A percentile compares a stretch with the other conserved stretches of the same genome.
Evolutionary conservation across 2,329 filamentous ascomycete genomes (phyloP).

Genomic region (Juglanconis juglandina): DNA sequence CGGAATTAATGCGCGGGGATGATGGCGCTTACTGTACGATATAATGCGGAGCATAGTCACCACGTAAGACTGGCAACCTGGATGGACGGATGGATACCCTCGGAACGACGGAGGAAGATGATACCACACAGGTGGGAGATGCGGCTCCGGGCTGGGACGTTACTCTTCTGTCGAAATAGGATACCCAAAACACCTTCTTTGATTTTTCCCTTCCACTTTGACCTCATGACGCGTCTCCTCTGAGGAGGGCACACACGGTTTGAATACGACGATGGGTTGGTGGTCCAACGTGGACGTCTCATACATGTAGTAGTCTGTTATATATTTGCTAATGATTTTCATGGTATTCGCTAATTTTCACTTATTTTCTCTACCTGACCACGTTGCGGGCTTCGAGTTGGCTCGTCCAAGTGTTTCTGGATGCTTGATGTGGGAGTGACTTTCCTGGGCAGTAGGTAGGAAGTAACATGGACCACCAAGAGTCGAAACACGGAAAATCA

Average conservation of each 20-base stretch:
- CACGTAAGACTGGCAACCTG: background rate
- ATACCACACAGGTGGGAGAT: background rate
- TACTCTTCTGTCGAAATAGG: slow-evolving; percentile 13
- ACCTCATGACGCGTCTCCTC: no score
- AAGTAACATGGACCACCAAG: no score
- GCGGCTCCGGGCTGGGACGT: background rate
- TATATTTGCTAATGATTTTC: slow-evolving; percentile 3
- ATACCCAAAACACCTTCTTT: slow-evolving; percentile 14
- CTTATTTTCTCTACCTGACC: background rate
- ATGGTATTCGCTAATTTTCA: slow-evolving; percentile 1
- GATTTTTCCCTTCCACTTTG: background rate
- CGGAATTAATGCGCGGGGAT: background rate
- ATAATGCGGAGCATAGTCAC: background rate
- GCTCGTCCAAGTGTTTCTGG: background rate
- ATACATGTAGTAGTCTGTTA: no score
- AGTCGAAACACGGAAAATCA: no score
- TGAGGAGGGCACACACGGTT: no score
- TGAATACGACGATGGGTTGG: no score
- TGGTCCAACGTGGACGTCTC: no score
- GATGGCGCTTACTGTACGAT: slow-evolving; percentile 5
- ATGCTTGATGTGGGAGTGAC: no score
- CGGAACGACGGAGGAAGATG: background rate
- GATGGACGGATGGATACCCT: background rate
- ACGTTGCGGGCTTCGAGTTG: background rate
- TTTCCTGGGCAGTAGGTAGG: no score